Base-by-base conservation (phyloP, 1,284 basidiomycete species). In the Boletus smithii region DNA sequence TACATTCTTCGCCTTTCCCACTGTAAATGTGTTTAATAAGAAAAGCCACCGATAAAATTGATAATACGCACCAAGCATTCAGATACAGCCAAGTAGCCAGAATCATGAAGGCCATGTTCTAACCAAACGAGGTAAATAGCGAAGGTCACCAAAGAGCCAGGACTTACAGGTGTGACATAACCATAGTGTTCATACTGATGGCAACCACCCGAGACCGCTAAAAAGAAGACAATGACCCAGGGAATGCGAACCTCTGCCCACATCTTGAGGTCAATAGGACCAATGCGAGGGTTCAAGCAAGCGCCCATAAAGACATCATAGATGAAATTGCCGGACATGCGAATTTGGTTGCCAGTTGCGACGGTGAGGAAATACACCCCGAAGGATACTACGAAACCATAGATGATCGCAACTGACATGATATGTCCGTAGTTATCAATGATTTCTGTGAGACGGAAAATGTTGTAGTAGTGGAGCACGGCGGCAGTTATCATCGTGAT, bases 271-370 rank as follows among this genome's bases (percentile, higher is more conserved):
- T 98, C 95, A 58, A 99, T 80, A 29, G 78, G 76, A n/a, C 94
- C 93, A 54, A 99, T 80, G 50, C 95, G 84, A 11, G 97, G 97
- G 73, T 98, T 99, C 54, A 99, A 76, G 45, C 79, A 80, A 31
- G 94, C 93, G 39, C 97, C 97, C 94, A 98, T 98, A 72, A 93
- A 95, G 54, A 93, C 86, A 62, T 97, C 94, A 66, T 97, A 99
- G 56, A 95, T 79, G 69, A 90, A 82, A 72, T 85, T 95, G 44
- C 93, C 94, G 14, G 89, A 93, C 90, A 97, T 95, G 55, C 95
- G 81, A 42, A 95, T 85, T 53, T 86, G 80, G 57, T 85, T 83
- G 3, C 87, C 87, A n/a, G 85, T 89, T 36, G 77, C 73, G 51
- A 94, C 77, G 0, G 87, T 84, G 49, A 83, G 71, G 55, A 91